phyloP scores from a whole-genome alignment of 129 eudicot species.

The Helianthus tuberosus region DNA sequence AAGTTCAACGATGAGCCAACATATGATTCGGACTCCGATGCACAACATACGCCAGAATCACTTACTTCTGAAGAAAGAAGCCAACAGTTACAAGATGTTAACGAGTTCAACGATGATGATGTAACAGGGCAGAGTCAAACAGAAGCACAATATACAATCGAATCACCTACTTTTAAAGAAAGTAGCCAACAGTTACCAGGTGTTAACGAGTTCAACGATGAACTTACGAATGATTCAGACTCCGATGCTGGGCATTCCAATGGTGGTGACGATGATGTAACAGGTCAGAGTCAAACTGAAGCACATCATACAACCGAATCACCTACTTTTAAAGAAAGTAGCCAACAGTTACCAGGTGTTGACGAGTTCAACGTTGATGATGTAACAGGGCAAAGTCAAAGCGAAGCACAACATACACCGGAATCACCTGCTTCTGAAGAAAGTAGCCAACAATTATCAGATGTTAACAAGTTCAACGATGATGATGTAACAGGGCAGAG shows the following conservation, averaged over 20 bases:
- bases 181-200: neutral
- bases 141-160: neutral
- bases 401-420: no score
- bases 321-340: neutral
- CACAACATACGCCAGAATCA: no score
- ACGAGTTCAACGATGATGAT: no score
- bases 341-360: neutral
- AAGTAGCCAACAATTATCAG: no score
- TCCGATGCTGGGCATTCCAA: no score
- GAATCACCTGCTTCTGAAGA: no score
- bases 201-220: neutral
- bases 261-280: neutral
- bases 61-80: no score
- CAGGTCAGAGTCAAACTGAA: neutral
- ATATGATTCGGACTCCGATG: no score
- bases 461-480: slow-evolving; percentile 5
- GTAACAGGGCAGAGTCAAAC: neutral
- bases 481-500: slow-evolving; percentile 8
- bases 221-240: neutral
- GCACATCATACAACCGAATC: neutral
- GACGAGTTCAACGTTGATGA: neutral
- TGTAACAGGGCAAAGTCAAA: neutral
- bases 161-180: neutral
- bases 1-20: no score
- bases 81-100: no score